phyloP scores from a whole-genome alignment of 129 eudicot genomes.

The Centella asiatica region DNA sequence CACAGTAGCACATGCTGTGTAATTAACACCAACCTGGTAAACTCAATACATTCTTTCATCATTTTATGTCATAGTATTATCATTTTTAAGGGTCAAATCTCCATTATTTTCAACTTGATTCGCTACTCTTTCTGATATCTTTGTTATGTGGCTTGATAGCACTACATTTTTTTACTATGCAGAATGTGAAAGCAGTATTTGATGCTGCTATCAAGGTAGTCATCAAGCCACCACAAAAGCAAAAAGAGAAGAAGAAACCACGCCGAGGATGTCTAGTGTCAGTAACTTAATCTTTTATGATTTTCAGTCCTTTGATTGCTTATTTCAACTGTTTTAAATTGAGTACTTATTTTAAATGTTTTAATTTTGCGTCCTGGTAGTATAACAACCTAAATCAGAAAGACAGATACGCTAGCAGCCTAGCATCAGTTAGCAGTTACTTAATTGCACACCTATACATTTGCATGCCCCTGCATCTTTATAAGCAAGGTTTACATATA shows the following conservation, averaged over 20 bases:
- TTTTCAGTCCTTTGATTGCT: background rate
- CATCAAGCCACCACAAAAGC: constrained; percentile 89
- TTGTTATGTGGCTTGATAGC: constrained; percentile 3
- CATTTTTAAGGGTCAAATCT: background rate
- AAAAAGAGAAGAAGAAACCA: constrained; percentile 76
- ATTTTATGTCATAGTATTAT: background rate
- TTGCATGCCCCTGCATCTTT: background rate
- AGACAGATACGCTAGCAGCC: background rate
- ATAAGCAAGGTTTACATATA: background rate
- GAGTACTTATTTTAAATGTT: background rate
- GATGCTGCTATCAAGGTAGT: constrained; percentile 94
- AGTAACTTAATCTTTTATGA: constrained; percentile 30
- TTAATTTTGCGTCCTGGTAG: background rate
- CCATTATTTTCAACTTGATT: background rate
- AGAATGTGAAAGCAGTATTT: constrained; percentile 93
- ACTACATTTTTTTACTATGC: constrained; percentile 9
- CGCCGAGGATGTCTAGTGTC: constrained; percentile 70
- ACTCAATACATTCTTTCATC: too few relatives aligned
- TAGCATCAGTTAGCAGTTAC: background rate
- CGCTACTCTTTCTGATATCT: background rate
- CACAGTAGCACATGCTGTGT: background rate
- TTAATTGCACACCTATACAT: background rate
- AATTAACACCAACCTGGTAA: background rate
- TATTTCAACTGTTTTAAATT: background rate
- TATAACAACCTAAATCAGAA: background rate